Base-by-base conservation (phyloP, 139 green algal genomes). In the Chlorella ohadii region DNA sequence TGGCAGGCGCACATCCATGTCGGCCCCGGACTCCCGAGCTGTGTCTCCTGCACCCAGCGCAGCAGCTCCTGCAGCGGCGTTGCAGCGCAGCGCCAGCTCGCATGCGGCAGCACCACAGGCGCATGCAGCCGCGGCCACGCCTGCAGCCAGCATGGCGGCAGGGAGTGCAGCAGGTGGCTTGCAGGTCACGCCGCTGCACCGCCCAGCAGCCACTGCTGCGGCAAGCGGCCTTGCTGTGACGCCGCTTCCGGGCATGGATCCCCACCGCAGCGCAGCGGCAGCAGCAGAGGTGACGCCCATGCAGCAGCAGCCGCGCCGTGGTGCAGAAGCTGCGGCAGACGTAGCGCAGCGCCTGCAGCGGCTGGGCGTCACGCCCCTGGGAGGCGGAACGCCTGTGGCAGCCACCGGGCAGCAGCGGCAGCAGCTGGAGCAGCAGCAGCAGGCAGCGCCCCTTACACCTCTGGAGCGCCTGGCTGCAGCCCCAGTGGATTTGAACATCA, bases 301-400 rank as follows among this genome's bases (percentile, higher is more conserved):
- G 27, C 68, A 28, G 33, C 66, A 84, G 65, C 67, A 23, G 41
- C 38, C 23, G 70, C 80, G 33, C 38, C 31, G 15, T 36, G 70
- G 38, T 13, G 23, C 20, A 3, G 15, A 59, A 1, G 11, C 67
- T 55, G 67, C 63, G 9, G 25, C 31, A 33, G 36, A 55, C 22
- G 68, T 19, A 36, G 36, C 31, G 23, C 55, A 57, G 55, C 56
- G 51, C 51, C 51, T 41, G 56, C 57, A 61, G 39, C 78, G n/a
- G 63, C 78, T 83, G 20, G 55, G 61, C 34, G 47, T 74, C 61
- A 83, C 78, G 12, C 78, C 78, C 71, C 27, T 63, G 27, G 41
- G 17, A 3, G 28, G 25, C 7, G 44, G 22, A 33, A 33, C 23
- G 56, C 20, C 34, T 12, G 56, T 25, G 23, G 75, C 75, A 38